phyloP scores from a whole-genome alignment of 228 moss, liverwort and hornwort species.

The Sphagnum magellanicum region DNA sequence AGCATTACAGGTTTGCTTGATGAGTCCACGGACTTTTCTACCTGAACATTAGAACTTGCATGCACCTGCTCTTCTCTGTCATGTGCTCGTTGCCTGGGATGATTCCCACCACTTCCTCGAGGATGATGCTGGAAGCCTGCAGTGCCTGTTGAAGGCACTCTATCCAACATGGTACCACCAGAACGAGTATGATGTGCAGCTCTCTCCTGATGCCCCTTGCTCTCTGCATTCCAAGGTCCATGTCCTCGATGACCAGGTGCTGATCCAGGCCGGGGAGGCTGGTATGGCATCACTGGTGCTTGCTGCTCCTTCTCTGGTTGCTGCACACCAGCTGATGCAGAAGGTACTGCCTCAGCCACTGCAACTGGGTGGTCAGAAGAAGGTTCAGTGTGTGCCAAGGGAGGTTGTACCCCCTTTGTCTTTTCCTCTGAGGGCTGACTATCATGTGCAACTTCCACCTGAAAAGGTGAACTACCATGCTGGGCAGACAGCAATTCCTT shows the following conservation, averaged over 20 bases:
- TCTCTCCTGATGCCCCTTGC: conserved; percentile 23
- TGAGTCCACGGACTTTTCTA: conserved; percentile 9
- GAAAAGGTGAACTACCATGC: conserved; percentile 15
- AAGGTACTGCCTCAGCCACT: conserved; percentile 5
- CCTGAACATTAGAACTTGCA: conserved; percentile 23
- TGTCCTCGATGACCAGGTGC: conserved; percentile 30
- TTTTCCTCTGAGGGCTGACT: conserved; percentile 41
- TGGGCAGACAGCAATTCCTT: conserved; percentile 21
- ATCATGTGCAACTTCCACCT: conserved; percentile 27
- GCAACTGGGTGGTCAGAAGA: conserved; percentile 15
- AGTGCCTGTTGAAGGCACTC: conserved; percentile 17
- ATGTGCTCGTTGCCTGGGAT: conserved; percentile 25
- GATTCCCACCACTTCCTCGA: conserved; percentile 31
- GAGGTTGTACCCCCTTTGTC: conserved; percentile 30
- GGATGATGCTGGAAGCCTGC: conserved; percentile 26
- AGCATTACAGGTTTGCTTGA: conserved; percentile 15
- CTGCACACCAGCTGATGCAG: conserved; percentile 4
- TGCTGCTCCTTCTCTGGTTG: conserved; percentile 50
- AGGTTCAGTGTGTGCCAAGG: conserved; percentile 38
- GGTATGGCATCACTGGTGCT: conserved; percentile 68
- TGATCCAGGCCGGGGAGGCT: conserved; percentile 65
- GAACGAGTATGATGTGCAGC: conserved; percentile 21
- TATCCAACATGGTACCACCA: conserved; percentile 13
- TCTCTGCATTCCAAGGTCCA: conserved; percentile 14
- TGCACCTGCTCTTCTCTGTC: conserved; percentile 26